These are phyloP conservation scores for Rickenella mellea DNA, from an alignment of 768 basidiomycete species.

Conservation along the genomic window DNA sequence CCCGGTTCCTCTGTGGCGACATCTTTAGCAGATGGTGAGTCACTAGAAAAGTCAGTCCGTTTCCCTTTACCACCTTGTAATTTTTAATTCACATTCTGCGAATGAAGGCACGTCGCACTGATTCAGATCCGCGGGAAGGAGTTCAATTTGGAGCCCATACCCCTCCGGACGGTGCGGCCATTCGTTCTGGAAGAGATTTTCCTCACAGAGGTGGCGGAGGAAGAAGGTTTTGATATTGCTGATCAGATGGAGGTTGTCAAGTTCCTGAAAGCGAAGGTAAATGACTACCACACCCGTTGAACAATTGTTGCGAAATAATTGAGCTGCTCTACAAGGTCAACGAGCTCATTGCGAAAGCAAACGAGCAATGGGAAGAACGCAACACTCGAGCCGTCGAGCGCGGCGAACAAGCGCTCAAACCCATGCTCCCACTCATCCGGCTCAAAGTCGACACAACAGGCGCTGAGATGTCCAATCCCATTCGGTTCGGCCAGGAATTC, in stretches of 20 bases:
- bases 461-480: conserved; percentile 87
- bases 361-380: conserved; percentile 68
- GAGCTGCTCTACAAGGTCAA: conserved; percentile 46
- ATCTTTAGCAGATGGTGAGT: conserved; percentile 86
- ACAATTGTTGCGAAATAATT: conserved; percentile 4
- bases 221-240: conserved; percentile 63
- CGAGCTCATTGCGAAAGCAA: conserved; percentile 68
- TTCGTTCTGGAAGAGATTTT: conserved; percentile 82
- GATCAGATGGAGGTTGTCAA: conserved; percentile 81
- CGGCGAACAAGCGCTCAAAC: conserved; percentile 50
- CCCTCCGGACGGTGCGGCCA: conserved; percentile 85
- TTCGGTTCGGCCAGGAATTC: conserved; percentile 95
- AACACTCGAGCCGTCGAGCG: conserved; percentile 51
- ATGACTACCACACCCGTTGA: conserved; percentile 1
- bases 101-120: conserved; percentile 80
- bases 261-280: conserved; percentile 65
- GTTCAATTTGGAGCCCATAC: conserved; percentile 77
- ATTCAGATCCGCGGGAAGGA: conserved; percentile 82
- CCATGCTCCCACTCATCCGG: conserved; percentile 81
- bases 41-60: conserved; percentile 72
- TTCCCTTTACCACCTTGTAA: neutral
- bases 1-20: conserved; percentile 95
- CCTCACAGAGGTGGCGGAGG: conserved; percentile 69
- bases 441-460: conserved; percentile 91
- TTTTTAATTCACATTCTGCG: neutral